These are phyloP conservation scores for Hortaea werneckii DNA, from an alignment of 2,329 filamentous ascomycete genomes.

Conservation along the genomic window DNA sequence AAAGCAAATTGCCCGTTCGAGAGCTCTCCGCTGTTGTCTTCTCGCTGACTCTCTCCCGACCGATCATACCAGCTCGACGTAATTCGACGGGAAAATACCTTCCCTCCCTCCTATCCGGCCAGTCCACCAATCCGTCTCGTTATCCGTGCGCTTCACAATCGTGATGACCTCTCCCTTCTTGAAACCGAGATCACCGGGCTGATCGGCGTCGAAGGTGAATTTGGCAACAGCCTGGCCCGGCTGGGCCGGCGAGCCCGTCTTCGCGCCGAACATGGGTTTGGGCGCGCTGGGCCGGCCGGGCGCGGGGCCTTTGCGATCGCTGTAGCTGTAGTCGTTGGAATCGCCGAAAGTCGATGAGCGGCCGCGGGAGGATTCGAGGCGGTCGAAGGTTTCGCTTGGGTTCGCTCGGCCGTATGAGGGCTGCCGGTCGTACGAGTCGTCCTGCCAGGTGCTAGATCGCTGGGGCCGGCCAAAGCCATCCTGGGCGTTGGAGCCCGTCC, in stretches of 20 bases:
- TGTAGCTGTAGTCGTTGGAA: conserved; percentile 43
- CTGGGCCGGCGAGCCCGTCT: conserved; percentile 22
- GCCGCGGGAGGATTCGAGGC: conserved; percentile 19
- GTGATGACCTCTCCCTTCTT: conserved; percentile 97
- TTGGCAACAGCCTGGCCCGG: conserved; percentile 79
- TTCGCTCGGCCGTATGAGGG: conserved; percentile 41
- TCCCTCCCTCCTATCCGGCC: conserved; percentile 75
- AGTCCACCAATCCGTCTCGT: conserved; percentile 95
- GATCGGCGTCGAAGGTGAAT: conserved; percentile 89
- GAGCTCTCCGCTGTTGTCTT: too few species aligned
- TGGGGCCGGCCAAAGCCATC: conserved; percentile 46
- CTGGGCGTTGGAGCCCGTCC: conserved; percentile 27
- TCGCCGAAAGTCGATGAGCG: conserved; percentile 22
- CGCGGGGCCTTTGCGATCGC: conserved; percentile 42
- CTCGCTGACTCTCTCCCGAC: background rate
- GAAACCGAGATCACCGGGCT: conserved; percentile 84
- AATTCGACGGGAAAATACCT: conserved; percentile 68
- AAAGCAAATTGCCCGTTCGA: too few species aligned
- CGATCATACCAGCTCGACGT: conserved; percentile 18
- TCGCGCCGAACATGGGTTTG: conserved; percentile 3
- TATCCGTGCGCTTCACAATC: conserved; percentile 88
- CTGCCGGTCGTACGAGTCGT: conserved; percentile 59
- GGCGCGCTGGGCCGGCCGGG: conserved; percentile 67
- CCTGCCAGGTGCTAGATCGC: conserved; percentile 62
- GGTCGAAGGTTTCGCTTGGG: conserved; percentile 42